phyloP scores from a whole-genome alignment of 139 green algal genomes.

The Chlorokybus atmophyticus region DNA sequence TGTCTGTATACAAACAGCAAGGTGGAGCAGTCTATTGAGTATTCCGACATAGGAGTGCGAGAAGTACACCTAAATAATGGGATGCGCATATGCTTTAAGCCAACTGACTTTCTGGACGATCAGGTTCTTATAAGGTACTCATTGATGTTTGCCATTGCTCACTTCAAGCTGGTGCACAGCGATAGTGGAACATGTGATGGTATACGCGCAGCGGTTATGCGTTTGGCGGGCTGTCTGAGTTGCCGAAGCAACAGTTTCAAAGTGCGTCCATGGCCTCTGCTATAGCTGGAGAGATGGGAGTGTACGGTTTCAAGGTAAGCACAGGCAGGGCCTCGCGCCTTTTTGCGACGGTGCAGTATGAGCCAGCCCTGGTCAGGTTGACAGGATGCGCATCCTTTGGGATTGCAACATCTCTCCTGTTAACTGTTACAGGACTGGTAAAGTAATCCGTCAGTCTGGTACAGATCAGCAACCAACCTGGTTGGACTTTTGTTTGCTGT shows the following conservation, averaged over 20 bases:
- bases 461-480: too few relatives aligned
- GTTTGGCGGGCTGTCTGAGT: slow-evolving; percentile 50
- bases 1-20: not conserved
- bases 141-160: too few relatives aligned
- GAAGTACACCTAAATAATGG: slow-evolving; percentile 66
- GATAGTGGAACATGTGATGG: too few relatives aligned
- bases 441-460: too few relatives aligned
- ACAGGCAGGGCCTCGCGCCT: too few relatives aligned
- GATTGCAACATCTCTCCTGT: too few relatives aligned
- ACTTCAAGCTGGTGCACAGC: too few relatives aligned
- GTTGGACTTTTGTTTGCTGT: too few relatives aligned
- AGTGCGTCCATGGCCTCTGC: slow-evolving; percentile 28
- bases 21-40: slow-evolving; percentile 14
- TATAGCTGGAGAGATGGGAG: slow-evolving; percentile 56
- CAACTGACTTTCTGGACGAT: slow-evolving; percentile 60
- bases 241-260: slow-evolving; percentile 38
- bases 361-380: too few relatives aligned
- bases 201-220: slow-evolving; percentile 35
- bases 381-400: too few relatives aligned
- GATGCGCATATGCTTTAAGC: slow-evolving; percentile 55
- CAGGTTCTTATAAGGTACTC: slow-evolving; percentile 35
- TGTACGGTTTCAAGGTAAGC: slow-evolving; percentile 52
- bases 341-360: too few relatives aligned
- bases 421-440: too few relatives aligned
- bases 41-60: slow-evolving; percentile 29